phyloP scores from a whole-genome alignment of 2,329 filamentous ascomycete genomes.

The Neoscytalidium dimidiatum region DNA sequence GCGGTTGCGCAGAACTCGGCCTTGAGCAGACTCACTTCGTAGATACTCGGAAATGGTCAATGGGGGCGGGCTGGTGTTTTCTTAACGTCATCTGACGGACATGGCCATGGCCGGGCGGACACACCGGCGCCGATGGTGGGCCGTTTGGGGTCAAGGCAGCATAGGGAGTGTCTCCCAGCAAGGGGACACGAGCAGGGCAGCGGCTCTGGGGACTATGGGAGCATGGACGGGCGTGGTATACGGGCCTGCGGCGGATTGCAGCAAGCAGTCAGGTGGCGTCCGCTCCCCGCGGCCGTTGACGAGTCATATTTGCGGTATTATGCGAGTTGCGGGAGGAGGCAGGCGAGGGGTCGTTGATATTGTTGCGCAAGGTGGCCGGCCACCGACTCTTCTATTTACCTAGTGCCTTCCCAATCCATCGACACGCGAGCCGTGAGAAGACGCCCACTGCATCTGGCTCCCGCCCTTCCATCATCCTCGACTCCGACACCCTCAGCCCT shows the following conservation, averaged over 20 bases:
- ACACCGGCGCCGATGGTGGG: background rate
- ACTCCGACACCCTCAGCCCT: background rate
- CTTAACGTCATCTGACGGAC: background rate
- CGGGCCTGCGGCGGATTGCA: background rate
- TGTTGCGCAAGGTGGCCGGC: constrained; percentile 17
- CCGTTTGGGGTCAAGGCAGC: background rate
- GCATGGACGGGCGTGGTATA: background rate
- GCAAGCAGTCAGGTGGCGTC: background rate
- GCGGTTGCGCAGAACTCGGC: background rate
- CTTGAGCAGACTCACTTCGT: background rate
- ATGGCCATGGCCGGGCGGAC: background rate
- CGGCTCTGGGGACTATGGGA: background rate
- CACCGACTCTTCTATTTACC: constrained; percentile 20
- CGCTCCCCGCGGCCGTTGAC: background rate
- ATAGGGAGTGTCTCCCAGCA: background rate
- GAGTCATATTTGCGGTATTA: constrained; percentile 15
- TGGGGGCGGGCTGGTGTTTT: background rate
- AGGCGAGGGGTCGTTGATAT: constrained; percentile 19
- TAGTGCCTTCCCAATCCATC: constrained; percentile 20
- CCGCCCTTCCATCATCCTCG: constrained; percentile 7
- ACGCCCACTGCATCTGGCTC: background rate
- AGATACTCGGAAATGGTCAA: background rate
- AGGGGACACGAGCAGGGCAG: background rate
- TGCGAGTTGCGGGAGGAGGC: constrained; percentile 10
- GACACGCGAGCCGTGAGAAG: constrained; percentile 18